Percentiles rank a stretch among this genome's conserved stretches.
Evolutionary conservation across 805 yeast genomes (phyloP).

Genomic region (Candida boidinii): DNA sequence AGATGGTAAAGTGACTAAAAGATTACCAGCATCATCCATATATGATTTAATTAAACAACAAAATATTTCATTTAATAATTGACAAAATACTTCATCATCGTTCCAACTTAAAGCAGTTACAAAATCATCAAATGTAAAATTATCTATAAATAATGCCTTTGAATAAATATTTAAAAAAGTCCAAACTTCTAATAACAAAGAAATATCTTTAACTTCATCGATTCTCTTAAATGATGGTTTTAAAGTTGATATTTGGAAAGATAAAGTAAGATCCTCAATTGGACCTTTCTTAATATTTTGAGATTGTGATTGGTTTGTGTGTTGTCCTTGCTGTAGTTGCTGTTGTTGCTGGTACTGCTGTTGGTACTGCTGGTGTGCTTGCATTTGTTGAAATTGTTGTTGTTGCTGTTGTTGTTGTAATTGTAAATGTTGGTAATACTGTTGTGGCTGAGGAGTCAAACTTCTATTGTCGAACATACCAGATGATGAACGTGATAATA

Average conservation of each 20-base stretch:
- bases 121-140: conserved; percentile 75
- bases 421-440: too few relatives aligned
- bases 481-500: too few relatives aligned
- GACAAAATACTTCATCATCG: conserved; percentile 36
- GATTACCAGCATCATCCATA: conserved; percentile 30
- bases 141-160: conserved; percentile 54
- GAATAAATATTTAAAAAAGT: conserved; percentile 64
- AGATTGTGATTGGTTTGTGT: conserved; percentile 4
- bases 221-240: conserved; percentile 20
- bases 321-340: conserved; percentile 4
- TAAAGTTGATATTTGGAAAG: conserved; percentile 14
- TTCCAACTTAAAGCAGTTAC: conserved; percentile 47
- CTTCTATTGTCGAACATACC: too few relatives aligned
- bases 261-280: conserved; percentile 24
- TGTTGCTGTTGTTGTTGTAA: conserved; percentile 7
- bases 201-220: conserved; percentile 14
- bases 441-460: too few relatives aligned
- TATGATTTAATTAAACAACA: conserved; percentile 53
- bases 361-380: not conserved
- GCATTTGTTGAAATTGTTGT: conserved; percentile 11
- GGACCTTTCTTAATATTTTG: too few relatives aligned
- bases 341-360: conserved; percentile 7
- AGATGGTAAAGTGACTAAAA: conserved; percentile 19
- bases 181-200: conserved; percentile 63
- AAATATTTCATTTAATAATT: conserved; percentile 56